These are phyloP conservation scores for Persicaria tinctoria DNA, from an alignment of 148 eudicot species.

Conservation along the genomic window DNA sequence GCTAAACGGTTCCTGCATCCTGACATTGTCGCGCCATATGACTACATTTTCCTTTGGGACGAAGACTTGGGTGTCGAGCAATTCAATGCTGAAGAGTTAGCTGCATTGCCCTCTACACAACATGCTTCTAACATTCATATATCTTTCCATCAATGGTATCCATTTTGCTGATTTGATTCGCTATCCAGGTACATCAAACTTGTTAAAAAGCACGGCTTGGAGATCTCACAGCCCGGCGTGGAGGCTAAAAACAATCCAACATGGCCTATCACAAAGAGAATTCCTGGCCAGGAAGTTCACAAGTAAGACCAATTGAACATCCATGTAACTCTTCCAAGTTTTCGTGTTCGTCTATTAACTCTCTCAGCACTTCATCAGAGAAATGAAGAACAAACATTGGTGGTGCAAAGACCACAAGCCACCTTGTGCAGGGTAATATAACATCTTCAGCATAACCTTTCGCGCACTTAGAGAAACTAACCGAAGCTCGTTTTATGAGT, in stretches of 20 bases:
- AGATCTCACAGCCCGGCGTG: constrained; percentile 94
- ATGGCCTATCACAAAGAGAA: constrained; percentile 71
- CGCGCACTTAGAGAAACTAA: too few relatives aligned
- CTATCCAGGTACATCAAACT: constrained; percentile 60
- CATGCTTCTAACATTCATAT: not conserved
- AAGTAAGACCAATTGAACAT: constrained; percentile 30
- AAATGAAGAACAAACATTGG: not conserved
- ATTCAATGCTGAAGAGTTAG: constrained; percentile 87
- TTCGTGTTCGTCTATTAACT: not conserved
- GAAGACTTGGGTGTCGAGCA: constrained; percentile 87
- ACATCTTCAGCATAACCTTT: not conserved
- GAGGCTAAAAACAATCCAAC: constrained; percentile 34
- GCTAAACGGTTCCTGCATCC: constrained; percentile 95
- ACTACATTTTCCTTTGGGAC: constrained; percentile 91
- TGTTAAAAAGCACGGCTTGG: constrained; percentile 75
- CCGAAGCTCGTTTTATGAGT: not conserved
- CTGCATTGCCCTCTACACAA: not conserved
- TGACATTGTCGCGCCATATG: constrained; percentile 81
- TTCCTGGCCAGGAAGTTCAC: constrained; percentile 64
- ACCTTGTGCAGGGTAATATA: constrained; percentile 8
- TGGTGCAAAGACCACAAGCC: not conserved
- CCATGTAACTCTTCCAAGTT: not conserved
- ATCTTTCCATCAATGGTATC: not conserved
- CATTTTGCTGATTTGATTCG: not conserved
- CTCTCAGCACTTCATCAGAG: not conserved